Base-by-base conservation (phyloP, 202 grass and related monocot species). In the Carex arenaria region DNA sequence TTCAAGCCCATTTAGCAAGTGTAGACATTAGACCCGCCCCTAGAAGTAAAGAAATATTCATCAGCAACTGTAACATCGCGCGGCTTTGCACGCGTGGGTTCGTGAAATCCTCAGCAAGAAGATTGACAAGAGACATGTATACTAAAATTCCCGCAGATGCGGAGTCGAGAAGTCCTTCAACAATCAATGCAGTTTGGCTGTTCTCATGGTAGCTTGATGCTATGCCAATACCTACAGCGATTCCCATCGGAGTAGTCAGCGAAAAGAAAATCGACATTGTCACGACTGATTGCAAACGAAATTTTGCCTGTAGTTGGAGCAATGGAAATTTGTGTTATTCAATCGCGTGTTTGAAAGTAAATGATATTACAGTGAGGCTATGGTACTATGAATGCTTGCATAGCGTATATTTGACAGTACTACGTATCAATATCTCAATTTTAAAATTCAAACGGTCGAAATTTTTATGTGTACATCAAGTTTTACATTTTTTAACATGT, bases 61-160 rank as follows among this genome's bases (percentile, higher is more conserved):
- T 62, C 4, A 84, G 23, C 61, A 94, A 30, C 52, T 89, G 88
- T 28, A 94, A 18, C 78, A 30, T 91, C 5, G 54, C 80, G 1
- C 82, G 92, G 14, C 31, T 88, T 64, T 91, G 90, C 67, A 97
- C 90, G 31, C 81, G 83, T 31, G 85, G 61, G 61, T 93, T 91
- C 88, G 90, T 93, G 62, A 94, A 97, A n/a, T 94, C 94, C 19
- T 94, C 85, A 0, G 94, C 92, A 0, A 97, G 84, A 12, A 97
- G 88, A 84, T 97, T 90, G 0, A 97, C 85, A 20, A 97, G 90
- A 0, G 92, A 85, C 92, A 97, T 97, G 60, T 97, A 97, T 83
- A 85, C 86, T 0, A 94, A 87, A 42, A 94, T 97, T 4, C 92
- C 92, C 0, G 92, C 90, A 0, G 94, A 84, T 0, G 69, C 92